Conservation (phyloP, 345 rosid genomes). For the Arabis hirsuta region DNA sequence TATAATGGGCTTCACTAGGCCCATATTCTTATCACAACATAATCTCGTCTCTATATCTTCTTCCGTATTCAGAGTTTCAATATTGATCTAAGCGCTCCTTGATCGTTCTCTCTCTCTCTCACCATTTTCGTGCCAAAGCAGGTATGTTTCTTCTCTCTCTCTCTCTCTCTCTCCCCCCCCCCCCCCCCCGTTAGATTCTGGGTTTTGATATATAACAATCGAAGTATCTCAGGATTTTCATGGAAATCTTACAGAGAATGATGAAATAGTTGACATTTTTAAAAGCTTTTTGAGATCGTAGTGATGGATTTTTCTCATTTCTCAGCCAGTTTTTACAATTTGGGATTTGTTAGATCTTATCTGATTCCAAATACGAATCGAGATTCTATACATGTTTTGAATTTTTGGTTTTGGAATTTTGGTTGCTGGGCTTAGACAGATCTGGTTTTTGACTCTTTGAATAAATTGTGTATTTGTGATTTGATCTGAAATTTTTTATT, state of each 20-base stretch:
- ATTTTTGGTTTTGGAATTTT: neutral
- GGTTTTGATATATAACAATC: neutral
- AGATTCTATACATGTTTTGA: neutral
- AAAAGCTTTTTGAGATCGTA: neutral
- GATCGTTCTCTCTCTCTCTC: neutral
- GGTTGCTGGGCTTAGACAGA: neutral
- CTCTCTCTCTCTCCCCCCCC: conserved; percentile 25
- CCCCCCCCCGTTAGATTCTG: conserved; percentile 15
- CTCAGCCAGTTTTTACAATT: neutral
- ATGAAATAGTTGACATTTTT: neutral
- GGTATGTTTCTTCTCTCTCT: conserved; percentile 22
- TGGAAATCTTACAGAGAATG: neutral
- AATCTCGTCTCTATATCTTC: neutral
- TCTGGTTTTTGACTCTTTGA: conserved; percentile 26
- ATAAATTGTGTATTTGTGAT: neutral
- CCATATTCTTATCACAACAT: neutral
- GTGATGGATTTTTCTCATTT: neutral
- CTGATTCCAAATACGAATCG: neutral
- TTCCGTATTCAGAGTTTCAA: neutral
- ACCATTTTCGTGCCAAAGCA: conserved; percentile 11
- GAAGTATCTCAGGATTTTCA: neutral
- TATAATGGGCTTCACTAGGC: conserved; percentile 7
- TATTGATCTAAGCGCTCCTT: neutral
- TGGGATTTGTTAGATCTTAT: neutral
- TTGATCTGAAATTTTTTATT: neutral